Conservation (phyloP, 2,329 filamentous ascomycete species). For the Escovopsis sp. region DNA sequence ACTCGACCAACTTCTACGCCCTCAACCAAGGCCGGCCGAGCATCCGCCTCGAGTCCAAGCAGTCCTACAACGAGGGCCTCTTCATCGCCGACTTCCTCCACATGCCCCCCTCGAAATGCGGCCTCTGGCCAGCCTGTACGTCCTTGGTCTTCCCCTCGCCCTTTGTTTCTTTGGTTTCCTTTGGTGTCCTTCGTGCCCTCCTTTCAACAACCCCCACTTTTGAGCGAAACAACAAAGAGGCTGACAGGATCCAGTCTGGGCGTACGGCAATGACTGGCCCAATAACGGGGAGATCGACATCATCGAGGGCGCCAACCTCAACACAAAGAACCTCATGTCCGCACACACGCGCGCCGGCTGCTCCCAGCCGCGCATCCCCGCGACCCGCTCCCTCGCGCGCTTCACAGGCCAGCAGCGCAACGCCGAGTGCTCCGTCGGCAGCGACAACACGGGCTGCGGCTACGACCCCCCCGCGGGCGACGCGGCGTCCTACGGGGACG, state of each 20-base stretch:
- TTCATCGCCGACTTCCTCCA: slow-evolving; percentile 59
- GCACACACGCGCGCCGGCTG: slow-evolving; percentile 38
- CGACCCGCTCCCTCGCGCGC: slow-evolving; percentile 1
- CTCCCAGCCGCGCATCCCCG: slow-evolving; percentile 10
- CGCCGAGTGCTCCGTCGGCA: slow-evolving; percentile 23
- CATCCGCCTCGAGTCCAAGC: slow-evolving; percentile 51
- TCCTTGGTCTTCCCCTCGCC: slow-evolving; percentile 2
- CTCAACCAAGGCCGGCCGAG: slow-evolving; percentile 35
- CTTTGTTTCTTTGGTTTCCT: too few relatives aligned
- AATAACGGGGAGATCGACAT: slow-evolving; percentile 52
- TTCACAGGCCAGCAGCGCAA: slow-evolving; percentile 15
- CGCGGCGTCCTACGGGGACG: slow-evolving; percentile 39
- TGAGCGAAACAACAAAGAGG: neutral
- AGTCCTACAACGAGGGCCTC: slow-evolving; percentile 48
- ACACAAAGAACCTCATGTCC: slow-evolving; percentile 44
- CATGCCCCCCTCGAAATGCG: slow-evolving; percentile 58
- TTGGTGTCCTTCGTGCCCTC: neutral
- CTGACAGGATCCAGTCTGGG: slow-evolving; percentile 28
- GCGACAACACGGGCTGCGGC: slow-evolving; percentile 29
- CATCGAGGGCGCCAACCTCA: slow-evolving; percentile 53
- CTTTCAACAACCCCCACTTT: too few relatives aligned
- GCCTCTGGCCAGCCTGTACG: slow-evolving; percentile 58
- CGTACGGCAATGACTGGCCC: slow-evolving; percentile 45
- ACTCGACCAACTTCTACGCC: slow-evolving; percentile 24
- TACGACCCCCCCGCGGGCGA: slow-evolving; percentile 26